Evolutionary conservation across 225 moss, liverwort and hornwort species (phyloP).

Genomic region (Marchantia polymorpha): DNA sequence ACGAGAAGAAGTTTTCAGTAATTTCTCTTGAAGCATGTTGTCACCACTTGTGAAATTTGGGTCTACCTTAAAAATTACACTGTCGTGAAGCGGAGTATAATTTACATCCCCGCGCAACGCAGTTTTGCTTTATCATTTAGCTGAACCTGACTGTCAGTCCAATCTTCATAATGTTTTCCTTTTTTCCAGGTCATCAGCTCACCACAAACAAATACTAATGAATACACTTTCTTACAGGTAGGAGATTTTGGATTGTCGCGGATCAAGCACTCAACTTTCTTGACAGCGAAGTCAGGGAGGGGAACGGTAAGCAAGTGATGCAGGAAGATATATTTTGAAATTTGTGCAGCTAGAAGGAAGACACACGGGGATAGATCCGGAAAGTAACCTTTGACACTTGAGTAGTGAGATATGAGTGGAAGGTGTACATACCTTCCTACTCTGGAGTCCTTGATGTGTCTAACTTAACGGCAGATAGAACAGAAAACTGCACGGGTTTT

Average conservation of each 20-base stretch:
- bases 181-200: background rate
- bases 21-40: no score
- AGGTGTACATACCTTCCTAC: background rate
- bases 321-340: background rate
- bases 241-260: conserved; percentile 92
- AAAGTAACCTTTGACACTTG: background rate
- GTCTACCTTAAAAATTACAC: background rate
- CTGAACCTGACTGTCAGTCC: background rate
- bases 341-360: background rate
- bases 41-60: no score
- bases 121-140: background rate
- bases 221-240: conserved; percentile 44
- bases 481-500: background rate
- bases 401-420: background rate
- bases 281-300: conserved; percentile 83
- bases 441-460: background rate
- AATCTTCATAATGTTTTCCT: background rate
- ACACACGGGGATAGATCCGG: background rate
- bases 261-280: conserved; percentile 73
- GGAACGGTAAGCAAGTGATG: conserved; percentile 63
- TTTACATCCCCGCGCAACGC: background rate
- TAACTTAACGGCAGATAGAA: background rate
- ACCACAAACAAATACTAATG: no score
- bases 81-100: background rate
- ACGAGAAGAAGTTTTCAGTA: no score